phyloP scores from a whole-genome alignment of 495 filamentous ascomycete genomes.

The Extremus antarcticus region DNA sequence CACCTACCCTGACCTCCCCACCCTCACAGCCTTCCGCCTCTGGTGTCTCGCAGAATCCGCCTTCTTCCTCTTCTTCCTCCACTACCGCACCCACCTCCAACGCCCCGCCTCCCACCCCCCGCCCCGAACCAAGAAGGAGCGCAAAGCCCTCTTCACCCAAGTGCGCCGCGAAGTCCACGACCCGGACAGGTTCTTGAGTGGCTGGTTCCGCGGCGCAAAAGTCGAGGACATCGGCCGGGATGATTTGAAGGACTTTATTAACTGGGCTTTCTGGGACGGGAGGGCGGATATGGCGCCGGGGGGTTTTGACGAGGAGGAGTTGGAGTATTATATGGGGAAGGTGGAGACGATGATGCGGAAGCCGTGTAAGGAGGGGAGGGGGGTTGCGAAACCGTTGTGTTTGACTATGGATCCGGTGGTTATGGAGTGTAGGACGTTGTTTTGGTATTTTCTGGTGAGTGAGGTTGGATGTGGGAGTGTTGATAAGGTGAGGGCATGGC shows the following conservation, averaged over 20 bases:
- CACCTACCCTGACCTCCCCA: neutral
- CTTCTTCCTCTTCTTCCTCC: conserved; percentile 46
- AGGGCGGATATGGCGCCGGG: conserved; percentile 17
- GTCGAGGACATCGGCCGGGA: conserved; percentile 49
- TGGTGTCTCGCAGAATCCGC: conserved; percentile 33
- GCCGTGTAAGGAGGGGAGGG: conserved; percentile 28
- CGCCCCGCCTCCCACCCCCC: conserved; percentile 43
- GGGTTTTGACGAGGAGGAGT: conserved; percentile 40
- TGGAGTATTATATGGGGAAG: conserved; percentile 43
- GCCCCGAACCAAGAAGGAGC: conserved; percentile 29
- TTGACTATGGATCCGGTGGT: conserved; percentile 54
- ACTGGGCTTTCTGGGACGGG: conserved; percentile 48
- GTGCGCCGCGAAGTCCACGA: conserved; percentile 46
- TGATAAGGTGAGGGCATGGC: neutral
- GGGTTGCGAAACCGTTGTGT: conserved; percentile 48
- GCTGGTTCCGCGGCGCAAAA: conserved; percentile 55
- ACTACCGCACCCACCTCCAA: conserved; percentile 40
- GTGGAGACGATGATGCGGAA: conserved; percentile 41
- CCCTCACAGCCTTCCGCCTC: neutral
- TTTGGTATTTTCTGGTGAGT: conserved; percentile 46
- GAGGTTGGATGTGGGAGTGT: neutral
- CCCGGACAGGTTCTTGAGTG: conserved; percentile 43
- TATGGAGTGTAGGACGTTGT: conserved; percentile 48
- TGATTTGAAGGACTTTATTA: conserved; percentile 53
- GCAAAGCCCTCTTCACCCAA: conserved; percentile 42